Percentiles rank a stretch among this genome's conserved stretches.
Conservation (phyloP, 441 rosid genomes). For the Gossypium aridum region DNA sequence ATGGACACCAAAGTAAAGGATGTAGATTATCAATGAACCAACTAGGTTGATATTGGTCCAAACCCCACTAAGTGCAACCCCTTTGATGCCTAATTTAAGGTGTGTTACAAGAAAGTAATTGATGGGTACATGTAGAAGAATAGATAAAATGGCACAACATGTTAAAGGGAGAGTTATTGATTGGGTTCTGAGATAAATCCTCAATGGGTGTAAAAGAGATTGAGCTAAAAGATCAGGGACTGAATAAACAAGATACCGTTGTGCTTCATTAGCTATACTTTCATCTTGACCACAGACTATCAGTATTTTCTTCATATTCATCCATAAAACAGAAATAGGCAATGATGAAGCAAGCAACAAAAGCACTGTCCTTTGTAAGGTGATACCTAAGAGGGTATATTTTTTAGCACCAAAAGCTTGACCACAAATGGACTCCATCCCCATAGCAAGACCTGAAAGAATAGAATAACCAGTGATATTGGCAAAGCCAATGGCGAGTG, state of each 20-base stretch:
- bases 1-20: conserved; percentile 44
- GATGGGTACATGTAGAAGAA: conserved; percentile 66
- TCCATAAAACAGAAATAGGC: conserved; percentile 68
- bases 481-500: conserved; percentile 79
- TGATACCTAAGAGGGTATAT: conserved; percentile 42
- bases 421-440: conserved; percentile 87
- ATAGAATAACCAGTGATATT: conserved; percentile 88
- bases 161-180: conserved; percentile 77
- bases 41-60: conserved; percentile 70
- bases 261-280: conserved; percentile 53
- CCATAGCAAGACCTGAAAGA: conserved; percentile 84
- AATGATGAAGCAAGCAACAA: conserved; percentile 50
- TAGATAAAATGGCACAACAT: conserved; percentile 51
- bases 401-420: conserved; percentile 82
- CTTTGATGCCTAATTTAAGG: conserved; percentile 61
- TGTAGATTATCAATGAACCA: conserved; percentile 41
- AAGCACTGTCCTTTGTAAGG: conserved; percentile 60
- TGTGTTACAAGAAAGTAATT: conserved; percentile 46
- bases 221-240: conserved; percentile 80
- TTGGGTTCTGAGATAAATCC: conserved; percentile 76
- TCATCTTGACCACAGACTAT: conserved; percentile 54
- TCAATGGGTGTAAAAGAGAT: conserved; percentile 71
- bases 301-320: conserved; percentile 60
- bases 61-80: conserved; percentile 68
- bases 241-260: conserved; percentile 53